Conservation (phyloP, 208 protist genomes). For the Novymonas esmeraldas region DNA sequence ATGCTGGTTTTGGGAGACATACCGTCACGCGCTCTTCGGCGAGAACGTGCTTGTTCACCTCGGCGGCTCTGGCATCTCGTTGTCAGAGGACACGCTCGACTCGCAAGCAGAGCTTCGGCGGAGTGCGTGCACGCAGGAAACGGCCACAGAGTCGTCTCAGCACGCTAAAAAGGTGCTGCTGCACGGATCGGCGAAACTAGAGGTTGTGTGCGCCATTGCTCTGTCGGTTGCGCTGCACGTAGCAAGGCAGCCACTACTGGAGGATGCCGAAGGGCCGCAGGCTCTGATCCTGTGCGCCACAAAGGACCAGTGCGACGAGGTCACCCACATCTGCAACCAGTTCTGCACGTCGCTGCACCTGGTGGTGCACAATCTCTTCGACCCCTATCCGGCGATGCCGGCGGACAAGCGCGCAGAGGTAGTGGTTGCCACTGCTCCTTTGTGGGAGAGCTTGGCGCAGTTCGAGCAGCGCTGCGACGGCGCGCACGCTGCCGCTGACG, state of each 20-base stretch:
- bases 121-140: constrained; percentile 8
- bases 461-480: constrained; percentile 11
- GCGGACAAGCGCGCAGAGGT: constrained; percentile 62
- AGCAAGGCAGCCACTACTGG: constrained; percentile 62
- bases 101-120: constrained; percentile 46
- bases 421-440: constrained; percentile 69
- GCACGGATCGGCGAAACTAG: constrained; percentile 61
- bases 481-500: constrained; percentile 7
- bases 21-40: constrained; percentile 63
- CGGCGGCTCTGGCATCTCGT: constrained; percentile 52
- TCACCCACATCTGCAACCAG: constrained; percentile 45
- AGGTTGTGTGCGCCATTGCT: constrained; percentile 59
- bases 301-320: constrained; percentile 75
- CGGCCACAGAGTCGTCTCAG: neutral
- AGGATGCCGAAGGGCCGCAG: constrained; percentile 61
- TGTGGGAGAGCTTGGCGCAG: constrained; percentile 66
- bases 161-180: constrained; percentile 6
- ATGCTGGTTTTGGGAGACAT: constrained; percentile 78
- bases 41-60: constrained; percentile 59
- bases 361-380: constrained; percentile 85
- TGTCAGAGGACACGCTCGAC: constrained; percentile 61
- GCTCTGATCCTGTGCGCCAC: constrained; percentile 74
- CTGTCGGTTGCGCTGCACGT: constrained; percentile 66
- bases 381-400: constrained; percentile 64
- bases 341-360: constrained; percentile 66